Evolutionary conservation across 2,329 filamentous ascomycete species (phyloP), one percentile per base, ranked within the genome.

Genomic region (Phoma sp.): DNA sequence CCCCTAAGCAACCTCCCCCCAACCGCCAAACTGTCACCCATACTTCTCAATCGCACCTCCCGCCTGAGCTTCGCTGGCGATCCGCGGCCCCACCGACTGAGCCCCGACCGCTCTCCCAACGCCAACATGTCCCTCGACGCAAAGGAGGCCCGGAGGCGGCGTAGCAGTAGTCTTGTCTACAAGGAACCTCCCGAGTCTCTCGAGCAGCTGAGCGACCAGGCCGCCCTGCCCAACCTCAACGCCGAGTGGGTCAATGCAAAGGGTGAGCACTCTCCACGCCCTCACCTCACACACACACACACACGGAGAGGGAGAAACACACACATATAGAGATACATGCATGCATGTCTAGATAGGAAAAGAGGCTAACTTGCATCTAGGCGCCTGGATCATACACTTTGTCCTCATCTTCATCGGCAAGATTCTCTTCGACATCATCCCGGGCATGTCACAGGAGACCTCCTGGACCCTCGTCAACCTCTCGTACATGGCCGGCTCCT

Each of bases 381-480:
- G 95, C 77, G 95, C 95, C 70, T 99, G 95, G 95, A 92, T 90
- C 58, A 97, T 99, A 75, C 95, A 99, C 79, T 86, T 96, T 67
- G 91, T 99, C 71, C 82, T 97, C 71, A 99, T 99, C 75, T 81
- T 89, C 57, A 86, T 87, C 71, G 86, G 96, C 74, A 99, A 99
- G 81, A 94, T 99, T 73, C 85, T 99, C 71, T 99, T 94, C 82
- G 92, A 97, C 78, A 94, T 96, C 72, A 90, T 99, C 60, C 95
- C 95, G 17, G 92, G 93, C 65, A 90, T 98, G 68, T 96, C 94
- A 31, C 95, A 98, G 79, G 95, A 99, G 80, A 96, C 92, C 36
- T 98, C 94, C 59, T 99, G 95, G 95, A 99, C 95, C 10, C 82
- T 99, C 66, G 96, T 93, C 77, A 99, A 99, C 79, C 96, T 98